phyloP scores from a whole-genome alignment of 1,139 yeast species.

The Taphrina communis region DNA sequence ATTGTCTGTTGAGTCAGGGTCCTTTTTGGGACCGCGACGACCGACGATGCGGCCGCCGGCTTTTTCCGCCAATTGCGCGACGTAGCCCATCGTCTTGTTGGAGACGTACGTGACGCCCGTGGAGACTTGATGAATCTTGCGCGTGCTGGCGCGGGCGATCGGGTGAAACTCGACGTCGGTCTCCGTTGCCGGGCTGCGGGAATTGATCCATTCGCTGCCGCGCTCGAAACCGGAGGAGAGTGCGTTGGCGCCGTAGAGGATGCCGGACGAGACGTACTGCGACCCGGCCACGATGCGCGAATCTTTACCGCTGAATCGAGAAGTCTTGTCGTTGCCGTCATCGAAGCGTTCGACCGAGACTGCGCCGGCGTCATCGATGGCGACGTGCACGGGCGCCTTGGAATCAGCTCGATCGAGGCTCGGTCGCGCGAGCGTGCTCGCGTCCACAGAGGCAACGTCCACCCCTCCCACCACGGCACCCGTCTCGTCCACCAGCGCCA shows the following conservation, averaged over 20 bases:
- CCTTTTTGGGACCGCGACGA: constrained; percentile 16
- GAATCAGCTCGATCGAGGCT: constrained; percentile 10
- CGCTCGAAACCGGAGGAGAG: constrained; percentile 16
- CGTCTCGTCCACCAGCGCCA: constrained; percentile 30
- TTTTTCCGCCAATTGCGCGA: constrained; percentile 20
- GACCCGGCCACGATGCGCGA: constrained; percentile 21
- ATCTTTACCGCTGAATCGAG: neutral
- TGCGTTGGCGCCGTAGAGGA: constrained; percentile 25
- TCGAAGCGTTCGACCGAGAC: constrained; percentile 14
- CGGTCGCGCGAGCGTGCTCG: neutral
- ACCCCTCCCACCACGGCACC: constrained; percentile 31
- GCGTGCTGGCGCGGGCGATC: constrained; percentile 23
- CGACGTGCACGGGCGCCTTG: constrained; percentile 32
- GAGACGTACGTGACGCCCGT: constrained; percentile 28
- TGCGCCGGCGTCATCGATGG: constrained; percentile 16
- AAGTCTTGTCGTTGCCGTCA: too few species aligned
- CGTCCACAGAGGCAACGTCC: constrained; percentile 13
- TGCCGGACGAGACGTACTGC: constrained; percentile 21
- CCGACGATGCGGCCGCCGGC: constrained; percentile 24
- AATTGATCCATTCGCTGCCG: constrained; percentile 29
- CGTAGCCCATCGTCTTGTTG: constrained; percentile 24
- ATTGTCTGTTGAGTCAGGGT: neutral
- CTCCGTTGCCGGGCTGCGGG: constrained; percentile 5
- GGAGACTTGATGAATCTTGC: constrained; percentile 21
- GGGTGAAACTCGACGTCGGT: constrained; percentile 30